phyloP scores from a whole-genome alignment of 805 yeast species.

The Lachancea kluyveri region DNA sequence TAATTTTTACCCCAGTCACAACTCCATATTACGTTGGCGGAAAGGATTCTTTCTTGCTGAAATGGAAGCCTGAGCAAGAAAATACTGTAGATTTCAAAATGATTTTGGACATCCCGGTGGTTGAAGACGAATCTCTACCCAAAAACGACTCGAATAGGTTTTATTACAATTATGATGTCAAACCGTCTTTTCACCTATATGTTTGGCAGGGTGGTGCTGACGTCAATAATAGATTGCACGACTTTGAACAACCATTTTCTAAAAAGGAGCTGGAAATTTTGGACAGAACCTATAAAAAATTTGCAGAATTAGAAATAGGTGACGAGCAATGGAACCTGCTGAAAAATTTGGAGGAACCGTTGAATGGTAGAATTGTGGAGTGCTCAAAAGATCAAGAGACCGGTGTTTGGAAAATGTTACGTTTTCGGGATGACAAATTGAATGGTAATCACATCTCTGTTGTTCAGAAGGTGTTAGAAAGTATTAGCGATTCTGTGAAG shows the following conservation, averaged over 20 bases:
- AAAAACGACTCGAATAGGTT: conserved; percentile 63
- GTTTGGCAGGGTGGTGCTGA: conserved; percentile 70
- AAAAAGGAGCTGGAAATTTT: conserved; percentile 27
- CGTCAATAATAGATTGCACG: conserved; percentile 23
- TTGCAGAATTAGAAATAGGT: conserved; percentile 53
- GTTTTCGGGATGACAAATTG: conserved; percentile 90
- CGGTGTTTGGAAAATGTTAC: conserved; percentile 73
- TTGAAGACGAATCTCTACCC: conserved; percentile 27
- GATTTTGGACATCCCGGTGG: conserved; percentile 35
- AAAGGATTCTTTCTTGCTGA: conserved; percentile 77
- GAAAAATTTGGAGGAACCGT: conserved; percentile 66
- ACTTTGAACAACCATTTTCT: conserved; percentile 28
- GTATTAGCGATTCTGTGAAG: conserved; percentile 81
- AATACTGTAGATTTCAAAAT: conserved; percentile 87
- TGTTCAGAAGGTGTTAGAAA: conserved; percentile 73
- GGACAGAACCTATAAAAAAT: conserved; percentile 52
- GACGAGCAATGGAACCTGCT: conserved; percentile 78
- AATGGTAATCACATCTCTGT: conserved; percentile 81
- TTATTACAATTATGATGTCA: conserved; percentile 74
- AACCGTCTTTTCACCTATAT: conserved; percentile 60
- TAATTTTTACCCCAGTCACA: conserved; percentile 86
- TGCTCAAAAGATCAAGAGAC: conserved; percentile 57
- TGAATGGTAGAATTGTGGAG: conserved; percentile 86
- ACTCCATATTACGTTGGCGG: conserved; percentile 78
- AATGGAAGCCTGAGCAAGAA: conserved; percentile 97